Evolutionary conservation across 1,139 yeast species (phyloP), one percentile per base, ranked within the genome.

Genomic region (Debaryomyces sp.): DNA sequence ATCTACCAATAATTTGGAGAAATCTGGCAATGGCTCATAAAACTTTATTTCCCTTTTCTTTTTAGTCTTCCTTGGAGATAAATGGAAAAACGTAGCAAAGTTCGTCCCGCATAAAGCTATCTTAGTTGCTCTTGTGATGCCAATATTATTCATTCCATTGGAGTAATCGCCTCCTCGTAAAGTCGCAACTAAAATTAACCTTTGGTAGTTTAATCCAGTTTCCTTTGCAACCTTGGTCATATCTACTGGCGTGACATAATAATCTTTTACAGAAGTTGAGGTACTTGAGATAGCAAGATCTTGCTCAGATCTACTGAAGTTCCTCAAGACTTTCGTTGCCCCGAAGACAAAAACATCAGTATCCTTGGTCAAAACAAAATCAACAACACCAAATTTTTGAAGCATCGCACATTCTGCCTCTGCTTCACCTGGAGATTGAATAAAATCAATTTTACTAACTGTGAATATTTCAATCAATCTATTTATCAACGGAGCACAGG

Each of bases 371-470:
- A 89, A 68, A 1, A 88, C 86, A 51, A 77, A 88, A 63, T 90
- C 96, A 2, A 88, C 95, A 1, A 80, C 61, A 0, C 84, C 85
- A 12, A 70, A 59, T 24, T 59, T 60, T 60, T 87, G 89, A 24
- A 90, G 64, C 56, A 78, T 64, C 0, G 92, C 89, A 57, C 96
- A 85, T 56, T 88, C 92, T 1, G 95, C 92, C 60, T 90, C 97
- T 0, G 88, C 97, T 60, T 90, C 97, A 0, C 86, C 92, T 0
- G 89, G 85, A 0, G 96, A 87, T 52, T 71, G 75, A 22, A 68
- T 52, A 54, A 58, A 70, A 44, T 67, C 70, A 32, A 73, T 68
- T 10, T 57, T 55, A 37, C 61, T 55, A 9, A 54, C 39, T 10
- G 37, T 36, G 26, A 71, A 55, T 10, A 55, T 50, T 5, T 32